A percentile compares a stretch with the other conserved stretches of the same genome.
Evolutionary conservation across 345 rosid genomes (phyloP).

Genomic region (Citrus sinensis): DVS_A1.0 CM039164.1:23481501-23482000

Average conservation of each 20-base stretch:
- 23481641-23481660: constrained; percentile 5
- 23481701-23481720: not conserved
- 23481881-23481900: not conserved
- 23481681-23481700: not conserved
- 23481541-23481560: not conserved
- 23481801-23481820: not conserved
- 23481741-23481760: not conserved
- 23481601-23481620: not conserved
- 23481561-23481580: not conserved
- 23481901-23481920: not conserved
- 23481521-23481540: not conserved
- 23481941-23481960: constrained; percentile 2
- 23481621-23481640: constrained; percentile 4
- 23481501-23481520: not conserved
- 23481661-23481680: not conserved
- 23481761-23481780: not conserved
- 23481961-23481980: constrained; percentile 4
- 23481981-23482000: constrained; percentile 2
- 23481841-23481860: not conserved
- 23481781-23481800: constrained; percentile 1
- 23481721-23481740: not conserved
- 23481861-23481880: not conserved
- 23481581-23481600: not conserved
- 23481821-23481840: not conserved
- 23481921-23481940: constrained; percentile 13